These are phyloP conservation scores for Globisporangium acanthophoron DNA, from an alignment of 352 stramenopile genomes.

Conservation along the genomic window DNA sequence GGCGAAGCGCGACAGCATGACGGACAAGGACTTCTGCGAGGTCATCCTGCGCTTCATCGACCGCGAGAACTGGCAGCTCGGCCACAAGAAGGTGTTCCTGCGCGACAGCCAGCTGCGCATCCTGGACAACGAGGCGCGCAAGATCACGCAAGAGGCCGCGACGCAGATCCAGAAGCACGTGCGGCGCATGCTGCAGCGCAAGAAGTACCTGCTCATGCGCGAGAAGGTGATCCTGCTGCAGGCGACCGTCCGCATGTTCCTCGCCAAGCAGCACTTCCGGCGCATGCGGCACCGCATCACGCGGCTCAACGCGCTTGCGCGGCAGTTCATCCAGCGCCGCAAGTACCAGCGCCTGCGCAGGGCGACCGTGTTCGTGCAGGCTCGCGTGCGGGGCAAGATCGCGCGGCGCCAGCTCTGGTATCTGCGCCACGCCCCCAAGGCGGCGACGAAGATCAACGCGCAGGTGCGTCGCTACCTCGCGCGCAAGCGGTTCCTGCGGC, in stretches of 20 bases:
- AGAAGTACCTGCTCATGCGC: slow-evolving; percentile 55
- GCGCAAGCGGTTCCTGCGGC: slow-evolving; percentile 57
- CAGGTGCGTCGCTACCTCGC: slow-evolving; percentile 63
- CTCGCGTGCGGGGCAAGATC: slow-evolving; percentile 58
- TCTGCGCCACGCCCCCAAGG: slow-evolving; percentile 63
- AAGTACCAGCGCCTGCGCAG: slow-evolving; percentile 67
- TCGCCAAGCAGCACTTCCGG: slow-evolving; percentile 46
- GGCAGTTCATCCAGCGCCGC: slow-evolving; percentile 66
- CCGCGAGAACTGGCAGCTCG: slow-evolving; percentile 84
- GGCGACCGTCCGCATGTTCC: slow-evolving; percentile 60
- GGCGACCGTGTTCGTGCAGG: slow-evolving; percentile 67
- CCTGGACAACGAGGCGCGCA: slow-evolving; percentile 80
- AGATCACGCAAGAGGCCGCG: slow-evolving; percentile 78
- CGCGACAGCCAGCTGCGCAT: slow-evolving; percentile 78
- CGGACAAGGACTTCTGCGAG: slow-evolving; percentile 78
- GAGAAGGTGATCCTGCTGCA: slow-evolving; percentile 65
- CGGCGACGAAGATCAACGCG: slow-evolving; percentile 76
- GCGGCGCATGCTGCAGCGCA: slow-evolving; percentile 57
- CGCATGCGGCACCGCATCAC: slow-evolving; percentile 56
- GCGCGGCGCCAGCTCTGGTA: slow-evolving; percentile 67
- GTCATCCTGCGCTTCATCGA: slow-evolving; percentile 76
- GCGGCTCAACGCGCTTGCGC: slow-evolving; percentile 58
- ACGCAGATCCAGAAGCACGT: slow-evolving; percentile 75
- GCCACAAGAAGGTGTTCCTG: slow-evolving; percentile 88
- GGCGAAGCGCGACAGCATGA: slow-evolving; percentile 43